Base-by-base conservation (phyloP, 2,329 filamentous ascomycete species). In the Alternaria triticimaculans region DNA sequence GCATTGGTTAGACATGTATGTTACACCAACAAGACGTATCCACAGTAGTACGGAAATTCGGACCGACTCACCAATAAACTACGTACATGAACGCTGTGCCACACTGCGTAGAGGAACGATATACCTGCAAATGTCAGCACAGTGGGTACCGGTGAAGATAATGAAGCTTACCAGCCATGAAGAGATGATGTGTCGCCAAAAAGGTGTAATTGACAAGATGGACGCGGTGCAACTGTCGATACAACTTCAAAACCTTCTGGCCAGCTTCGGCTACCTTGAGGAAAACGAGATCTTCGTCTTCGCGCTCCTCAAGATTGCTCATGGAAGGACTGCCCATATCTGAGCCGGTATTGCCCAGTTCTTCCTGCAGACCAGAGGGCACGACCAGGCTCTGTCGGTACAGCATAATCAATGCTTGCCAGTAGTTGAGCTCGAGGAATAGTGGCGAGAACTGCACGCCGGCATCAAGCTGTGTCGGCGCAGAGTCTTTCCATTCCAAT, bases 121-220 rank as follows among this genome's bases (percentile, higher is more conserved):
- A 98, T 90, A 54, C 88, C 87, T 89, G 48, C 43, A 21, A 23
- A 51, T 64, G 72, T 73, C 62, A 63, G 55, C 26, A 26, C 53
- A 49, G 53, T 63, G 57, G 61, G 66, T 56, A 67, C 41, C 54
- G 54, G 45, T 56, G 48, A 37, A 45, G 23, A 41, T 60, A 48
- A 14, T 62, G 51, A 12, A 46, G 76, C 84, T 75, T 90, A 81
- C 94, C 95, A 26, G 95, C 95, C 92, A 97, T 97, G 82, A 98
- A 98, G 7, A 98, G 85, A 80, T 98, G 94, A 78, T 98, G 95
- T 0, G 96, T 97, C 2, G 96, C 94, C 58, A 98, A 83, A 79
- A 96, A 98, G 0, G 95, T 98, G 78, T 97, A 97, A 80, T 97
- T 98, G 58, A 98, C 95, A 44, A 97, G 86, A 56, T 93, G 91